Conservation (phyloP, 108 stramenopile species). For the Cyclotella sp. region DNA sequence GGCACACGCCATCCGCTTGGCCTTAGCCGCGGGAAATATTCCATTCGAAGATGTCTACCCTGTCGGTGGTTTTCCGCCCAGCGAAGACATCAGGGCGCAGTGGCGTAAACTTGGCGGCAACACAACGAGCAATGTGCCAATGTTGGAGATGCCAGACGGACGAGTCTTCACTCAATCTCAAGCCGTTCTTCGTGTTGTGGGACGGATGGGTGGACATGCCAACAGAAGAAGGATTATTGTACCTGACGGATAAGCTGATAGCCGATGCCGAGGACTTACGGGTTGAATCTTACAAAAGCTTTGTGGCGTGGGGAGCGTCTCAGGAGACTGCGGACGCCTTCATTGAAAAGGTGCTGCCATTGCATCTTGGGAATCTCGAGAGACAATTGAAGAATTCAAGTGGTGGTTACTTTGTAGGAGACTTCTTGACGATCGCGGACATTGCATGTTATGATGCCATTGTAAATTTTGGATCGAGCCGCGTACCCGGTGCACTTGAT, state of each 20-base stretch:
- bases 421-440: constrained; percentile 43
- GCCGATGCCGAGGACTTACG: constrained; percentile 51
- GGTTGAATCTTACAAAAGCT: constrained; percentile 23
- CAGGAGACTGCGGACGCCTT: constrained; percentile 29
- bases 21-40: constrained; percentile 35
- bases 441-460: constrained; percentile 42
- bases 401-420: constrained; percentile 35
- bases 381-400: constrained; percentile 32
- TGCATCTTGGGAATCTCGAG: constrained; percentile 51
- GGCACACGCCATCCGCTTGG: constrained; percentile 40
- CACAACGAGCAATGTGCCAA: constrained; percentile 42
- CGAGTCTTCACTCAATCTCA: constrained; percentile 47
- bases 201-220: constrained; percentile 33
- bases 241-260: constrained; percentile 35
- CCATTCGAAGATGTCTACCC: constrained; percentile 29
- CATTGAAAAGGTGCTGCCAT: constrained; percentile 27
- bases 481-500: constrained; percentile 15
- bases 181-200: constrained; percentile 43
- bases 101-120: constrained; percentile 41
- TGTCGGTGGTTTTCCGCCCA: constrained; percentile 22
- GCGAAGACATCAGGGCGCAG: constrained; percentile 1
- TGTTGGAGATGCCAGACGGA: constrained; percentile 31
- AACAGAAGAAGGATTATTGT: constrained; percentile 17
- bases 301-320: constrained; percentile 41
- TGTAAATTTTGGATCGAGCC: constrained; percentile 37